Evolutionary conservation across 306 rosid species (phyloP), one percentile per base, ranked within the genome.

Genomic region (Abrus precatorius): DNA sequence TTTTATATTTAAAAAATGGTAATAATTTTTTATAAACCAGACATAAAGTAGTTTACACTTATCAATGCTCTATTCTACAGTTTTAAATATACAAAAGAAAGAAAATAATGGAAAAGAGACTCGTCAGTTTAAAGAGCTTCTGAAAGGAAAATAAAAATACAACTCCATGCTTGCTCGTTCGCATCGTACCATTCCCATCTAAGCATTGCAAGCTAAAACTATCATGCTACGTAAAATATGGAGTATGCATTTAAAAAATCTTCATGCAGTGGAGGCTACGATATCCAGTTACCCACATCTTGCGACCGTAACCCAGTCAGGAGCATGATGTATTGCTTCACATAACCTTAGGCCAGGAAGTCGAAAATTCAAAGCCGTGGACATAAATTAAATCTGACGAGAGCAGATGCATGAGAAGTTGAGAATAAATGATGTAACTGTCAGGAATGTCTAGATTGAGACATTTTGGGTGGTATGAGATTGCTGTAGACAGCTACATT

Each of bases 401-500:
- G 3, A 14, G 62, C 72, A 69, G 53, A 29, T 29, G 50, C 29
- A 62, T 12, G 62, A 34, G 40, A 34, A 4, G 4, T 4, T 34
- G 38, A 55, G 54, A 65, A 29, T 69, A 76, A 74, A 9, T 11
- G 33, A 74, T 77, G 86, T 67, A 53, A 80, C 80, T 29, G 28
- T 72, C 60, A 41, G 34, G 91, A 59, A 62, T 66, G 61, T 29
- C 76, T 7, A 47, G 63, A 75, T 55, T 75, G 55, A 20, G 80
- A 76, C 82, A 33, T 60, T 71, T 81, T 64, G 68, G 67, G 69
- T 47, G 63, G 56, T 53, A 2, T 53, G 89, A 55, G 84, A 79
- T 62, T 80, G 85, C 69, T 88, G 92, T 45, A 89, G 84, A 78
- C 97, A 91, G 75, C 93, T 78, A 65, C 94, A 91, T 78, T 93